Base-by-base conservation (phyloP, 1,139 yeast genomes). In the Groenewaldozyma auringiensis region DNA sequence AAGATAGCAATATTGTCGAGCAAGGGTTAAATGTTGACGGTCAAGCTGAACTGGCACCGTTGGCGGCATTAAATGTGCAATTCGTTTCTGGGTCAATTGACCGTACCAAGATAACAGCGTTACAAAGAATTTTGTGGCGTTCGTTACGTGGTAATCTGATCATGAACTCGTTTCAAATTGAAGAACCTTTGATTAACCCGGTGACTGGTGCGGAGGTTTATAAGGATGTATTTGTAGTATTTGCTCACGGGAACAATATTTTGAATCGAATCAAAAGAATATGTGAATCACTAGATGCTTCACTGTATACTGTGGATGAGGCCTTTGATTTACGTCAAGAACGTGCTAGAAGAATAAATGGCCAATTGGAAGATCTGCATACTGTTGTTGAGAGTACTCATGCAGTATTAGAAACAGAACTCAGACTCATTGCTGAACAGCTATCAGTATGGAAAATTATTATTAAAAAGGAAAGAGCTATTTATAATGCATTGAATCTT, bases 101-200 rank as follows among this genome's bases (percentile, higher is more conserved):
- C 49, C 75, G 92, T 50, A 78, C 76, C 33, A 83, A 83, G 61
- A 78, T 83, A 41, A 73, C 73, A 34, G 72, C 83, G 3, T 70
- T 92, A 56, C 95, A 87, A 64, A 86, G 87, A 57, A 88, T 94
- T 47, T 71, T 89, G 53, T 92, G 97, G 97, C 78, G 98, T 66
- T 80, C 84, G 3, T 74, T 92, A 56, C 79, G 96, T 64, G 96
- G 98, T 61, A 89, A 89, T 64, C 71, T 89, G 58, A 83, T 76
- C 60, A 78, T 86, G 67, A 80, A 80, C 56, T 78, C 81, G 53
- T 76, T 79, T 51, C 89, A 82, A 54, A 72, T 89, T 52, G 69
- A 72, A 2, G 83, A 81, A 54, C 77, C 79, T 13, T 64, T 78
- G 39, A 71, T 71, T 48, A 81, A 79, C 48, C 66, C 72, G 21